Evolutionary conservation across 2,329 filamentous ascomycete species (phyloP).

Genomic region (Ophiosphaerella herpotricha): DNA sequence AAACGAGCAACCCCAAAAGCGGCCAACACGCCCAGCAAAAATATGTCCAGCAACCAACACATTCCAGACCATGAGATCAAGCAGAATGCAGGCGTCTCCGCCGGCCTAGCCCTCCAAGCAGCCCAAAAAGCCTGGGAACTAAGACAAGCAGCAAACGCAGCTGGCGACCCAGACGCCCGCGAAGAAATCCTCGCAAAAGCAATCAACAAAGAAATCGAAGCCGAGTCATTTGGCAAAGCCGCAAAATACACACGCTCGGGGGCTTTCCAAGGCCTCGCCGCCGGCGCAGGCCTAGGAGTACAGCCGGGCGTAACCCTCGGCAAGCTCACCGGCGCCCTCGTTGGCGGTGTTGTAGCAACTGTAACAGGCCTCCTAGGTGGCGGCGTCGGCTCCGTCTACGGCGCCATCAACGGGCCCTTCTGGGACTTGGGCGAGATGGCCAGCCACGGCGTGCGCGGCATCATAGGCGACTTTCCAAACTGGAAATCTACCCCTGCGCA

Average conservation of each 20-base stretch:
- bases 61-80: constrained; percentile 46
- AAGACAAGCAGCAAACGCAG: constrained; percentile 47
- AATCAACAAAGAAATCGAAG: constrained; percentile 49
- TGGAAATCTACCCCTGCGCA: constrained; percentile 42
- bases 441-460: constrained; percentile 38
- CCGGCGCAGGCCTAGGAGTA: constrained; percentile 46
- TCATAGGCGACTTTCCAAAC: constrained; percentile 42
- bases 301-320: constrained; percentile 42
- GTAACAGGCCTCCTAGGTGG: constrained; percentile 43
- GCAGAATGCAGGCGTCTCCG: constrained; percentile 45
- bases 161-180: constrained; percentile 44
- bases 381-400: constrained; percentile 43
- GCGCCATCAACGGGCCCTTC: constrained; percentile 42
- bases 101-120: constrained; percentile 44
- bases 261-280: constrained; percentile 47
- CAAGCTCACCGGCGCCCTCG: constrained; percentile 42
- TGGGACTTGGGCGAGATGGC: constrained; percentile 45
- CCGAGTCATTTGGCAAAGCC: constrained; percentile 48
- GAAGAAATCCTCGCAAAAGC: constrained; percentile 47
- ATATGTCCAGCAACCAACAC: constrained; percentile 12
- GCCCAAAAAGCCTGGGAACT: constrained; percentile 46
- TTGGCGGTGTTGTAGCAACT: constrained; percentile 39
- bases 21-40: constrained; percentile 4
- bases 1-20: constrained; percentile 8
- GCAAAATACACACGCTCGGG: constrained; percentile 48